Conservation (phyloP, 768 basidiomycete genomes). For the Russula sp. region DNA sequence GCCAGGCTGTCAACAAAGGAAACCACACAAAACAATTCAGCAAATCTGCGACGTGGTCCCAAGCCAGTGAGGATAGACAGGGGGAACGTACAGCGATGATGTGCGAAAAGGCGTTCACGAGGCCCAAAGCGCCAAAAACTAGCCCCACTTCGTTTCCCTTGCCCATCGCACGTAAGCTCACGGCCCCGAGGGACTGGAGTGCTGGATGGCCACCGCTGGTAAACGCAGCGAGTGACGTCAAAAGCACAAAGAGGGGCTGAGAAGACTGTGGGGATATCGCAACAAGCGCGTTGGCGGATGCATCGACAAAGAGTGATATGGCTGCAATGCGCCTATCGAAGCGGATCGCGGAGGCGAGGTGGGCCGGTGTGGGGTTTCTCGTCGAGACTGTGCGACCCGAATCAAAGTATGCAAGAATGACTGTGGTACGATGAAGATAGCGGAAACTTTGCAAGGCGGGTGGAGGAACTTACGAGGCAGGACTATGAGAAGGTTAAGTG, state of each 20-base stretch:
- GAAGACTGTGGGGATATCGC: slow-evolving; percentile 22
- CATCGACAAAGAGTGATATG: slow-evolving; percentile 24
- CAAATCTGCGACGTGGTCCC: not conserved
- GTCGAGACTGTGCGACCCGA: not conserved
- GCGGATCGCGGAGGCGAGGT: slow-evolving; percentile 19
- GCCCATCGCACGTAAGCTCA: slow-evolving; percentile 24
- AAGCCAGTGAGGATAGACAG: not conserved
- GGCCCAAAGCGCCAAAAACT: slow-evolving; percentile 24
- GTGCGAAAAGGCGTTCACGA: slow-evolving; percentile 22
- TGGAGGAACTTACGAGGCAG: slow-evolving; percentile 21
- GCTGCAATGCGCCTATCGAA: slow-evolving; percentile 23
- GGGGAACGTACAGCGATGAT: slow-evolving; percentile 21
- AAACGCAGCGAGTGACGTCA: slow-evolving; percentile 23
- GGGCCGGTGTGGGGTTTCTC: not conserved
- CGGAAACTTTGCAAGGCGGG: not conserved
- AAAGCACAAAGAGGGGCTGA: slow-evolving; percentile 24
- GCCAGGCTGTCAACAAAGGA: slow-evolving; percentile 16
- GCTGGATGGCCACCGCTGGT: slow-evolving; percentile 24
- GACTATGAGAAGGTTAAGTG: slow-evolving; percentile 21
- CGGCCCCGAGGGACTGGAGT: slow-evolving; percentile 24
- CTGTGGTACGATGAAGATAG: slow-evolving; percentile 3
- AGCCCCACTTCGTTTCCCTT: slow-evolving; percentile 23
- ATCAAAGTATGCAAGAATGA: slow-evolving; percentile 22
- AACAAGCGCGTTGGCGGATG: slow-evolving; percentile 23
- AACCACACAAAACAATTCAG: not conserved